A percentile compares a stretch with the other conserved stretches of the same genome.
Evolutionary conservation across 169 alveolate species (phyloP).

Genomic region (Cryptosporidium muris): DNA sequence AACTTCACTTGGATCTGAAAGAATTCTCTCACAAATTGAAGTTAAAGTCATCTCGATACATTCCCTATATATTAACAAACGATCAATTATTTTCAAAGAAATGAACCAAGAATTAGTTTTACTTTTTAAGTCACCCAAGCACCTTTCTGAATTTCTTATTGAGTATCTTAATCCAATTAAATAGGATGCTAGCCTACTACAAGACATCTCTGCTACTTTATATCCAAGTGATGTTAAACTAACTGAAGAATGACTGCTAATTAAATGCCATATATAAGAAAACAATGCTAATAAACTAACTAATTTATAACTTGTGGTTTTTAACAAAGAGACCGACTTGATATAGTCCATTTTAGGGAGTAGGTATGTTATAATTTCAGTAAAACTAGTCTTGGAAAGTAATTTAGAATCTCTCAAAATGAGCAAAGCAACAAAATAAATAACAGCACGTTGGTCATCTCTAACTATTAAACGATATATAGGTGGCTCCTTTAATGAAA

Average conservation of each 20-base stretch:
- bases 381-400: slow-evolving; percentile 4
- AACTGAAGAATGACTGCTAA: slow-evolving; percentile 21
- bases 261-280: slow-evolving; percentile 3
- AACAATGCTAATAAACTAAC: slow-evolving; percentile 11
- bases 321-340: slow-evolving; percentile 13
- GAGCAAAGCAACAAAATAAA: slow-evolving; percentile 10
- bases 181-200: slow-evolving; percentile 33
- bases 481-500: no score
- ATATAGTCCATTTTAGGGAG: slow-evolving; percentile 43
- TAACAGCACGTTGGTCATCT: not conserved
- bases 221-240: slow-evolving; percentile 19
- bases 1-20: slow-evolving; percentile 5
- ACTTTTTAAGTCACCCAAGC: not conserved
- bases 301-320: slow-evolving; percentile 32
- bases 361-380: not conserved
- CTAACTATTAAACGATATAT: slow-evolving; percentile 9
- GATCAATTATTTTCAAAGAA: slow-evolving; percentile 32
- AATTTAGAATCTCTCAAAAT: not conserved
- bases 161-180: slow-evolving; percentile 43
- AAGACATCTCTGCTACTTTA: slow-evolving; percentile 21
- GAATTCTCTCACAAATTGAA: slow-evolving; percentile 14
- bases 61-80: slow-evolving; percentile 13
- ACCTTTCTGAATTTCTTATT: slow-evolving; percentile 18
- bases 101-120: slow-evolving; percentile 18
- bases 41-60: slow-evolving; percentile 11